Percentiles rank a stretch among this genome's conserved stretches.
phyloP scores from a whole-genome alignment of 768 basidiomycete genomes.

The Asterophora lycoperdoides region DNA sequence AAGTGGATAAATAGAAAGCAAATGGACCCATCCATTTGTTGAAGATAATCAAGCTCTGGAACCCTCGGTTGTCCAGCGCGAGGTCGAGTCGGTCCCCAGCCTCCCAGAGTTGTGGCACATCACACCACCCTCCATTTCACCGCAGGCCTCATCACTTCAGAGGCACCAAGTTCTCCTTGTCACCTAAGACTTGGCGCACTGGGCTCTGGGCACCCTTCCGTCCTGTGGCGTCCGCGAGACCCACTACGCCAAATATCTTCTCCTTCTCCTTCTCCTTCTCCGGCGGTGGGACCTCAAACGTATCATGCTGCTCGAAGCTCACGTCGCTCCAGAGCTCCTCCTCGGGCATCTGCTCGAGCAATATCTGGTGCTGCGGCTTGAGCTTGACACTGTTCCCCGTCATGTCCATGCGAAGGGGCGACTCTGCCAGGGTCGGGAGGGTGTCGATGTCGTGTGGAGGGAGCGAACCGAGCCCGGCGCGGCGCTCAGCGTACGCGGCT shows the following conservation, averaged over 20 bases:
- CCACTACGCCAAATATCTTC: conserved; percentile 10
- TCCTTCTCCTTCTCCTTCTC: conserved; percentile 5
- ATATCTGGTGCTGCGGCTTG: conserved; percentile 39
- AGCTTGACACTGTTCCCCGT: conserved; percentile 9
- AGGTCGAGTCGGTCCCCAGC: not conserved
- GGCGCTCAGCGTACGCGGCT: conserved; percentile 46
- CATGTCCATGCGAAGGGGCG: conserved; percentile 50
- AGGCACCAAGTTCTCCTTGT: conserved; percentile 48
- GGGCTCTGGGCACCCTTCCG: conserved; percentile 20
- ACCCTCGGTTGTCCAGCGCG: conserved; percentile 5
- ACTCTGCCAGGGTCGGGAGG: conserved; percentile 22
- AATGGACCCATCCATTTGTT: not conserved
- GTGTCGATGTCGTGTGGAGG: conserved; percentile 6
- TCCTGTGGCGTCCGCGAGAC: conserved; percentile 4
- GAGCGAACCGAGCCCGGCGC: conserved; percentile 27
- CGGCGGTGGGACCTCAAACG: not conserved
- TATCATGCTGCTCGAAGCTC: conserved; percentile 45
- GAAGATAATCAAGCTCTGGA: not conserved
- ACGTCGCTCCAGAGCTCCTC: conserved; percentile 47
- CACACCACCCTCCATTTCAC: not conserved
- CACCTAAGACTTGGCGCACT: conserved; percentile 38
- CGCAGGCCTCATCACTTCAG: conserved; percentile 4
- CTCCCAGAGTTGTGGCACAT: not conserved
- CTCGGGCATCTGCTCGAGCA: conserved; percentile 56
- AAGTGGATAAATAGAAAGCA: not conserved